Conservation (phyloP, 192 early-diverging fungal genomes). For the Coemansia furcata region DNA sequence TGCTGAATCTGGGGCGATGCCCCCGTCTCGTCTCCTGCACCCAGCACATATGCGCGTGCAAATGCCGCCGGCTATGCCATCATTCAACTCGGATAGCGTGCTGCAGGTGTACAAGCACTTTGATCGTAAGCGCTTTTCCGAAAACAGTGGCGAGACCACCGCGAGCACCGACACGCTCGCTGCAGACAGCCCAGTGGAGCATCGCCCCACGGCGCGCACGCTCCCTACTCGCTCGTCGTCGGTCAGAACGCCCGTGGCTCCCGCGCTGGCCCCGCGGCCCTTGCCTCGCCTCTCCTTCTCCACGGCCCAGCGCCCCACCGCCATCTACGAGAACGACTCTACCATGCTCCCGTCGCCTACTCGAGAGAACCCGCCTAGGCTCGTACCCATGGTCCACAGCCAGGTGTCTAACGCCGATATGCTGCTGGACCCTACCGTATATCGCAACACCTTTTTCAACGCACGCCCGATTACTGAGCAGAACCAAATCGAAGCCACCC, state of each 20-base stretch:
- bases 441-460: conserved; percentile 46
- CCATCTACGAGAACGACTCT: conserved; percentile 24
- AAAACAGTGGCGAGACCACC: conserved; percentile 50
- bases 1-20: background rate
- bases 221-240: conserved; percentile 2
- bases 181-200: background rate
- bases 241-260: background rate
- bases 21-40: background rate
- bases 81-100: conserved; percentile 6
- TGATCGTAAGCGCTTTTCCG: conserved; percentile 44
- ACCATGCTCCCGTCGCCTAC: conserved; percentile 23
- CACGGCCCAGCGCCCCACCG: conserved; percentile 13
- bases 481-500: conserved; percentile 10
- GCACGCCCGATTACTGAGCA: conserved; percentile 28
- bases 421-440: conserved; percentile 29
- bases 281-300: conserved; percentile 20
- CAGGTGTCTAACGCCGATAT: conserved; percentile 8
- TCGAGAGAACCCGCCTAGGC: conserved; percentile 24
- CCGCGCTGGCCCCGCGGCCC: conserved; percentile 1
- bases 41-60: background rate
- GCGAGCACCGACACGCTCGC: conserved; percentile 16
- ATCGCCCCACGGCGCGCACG: background rate
- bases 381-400: conserved; percentile 26
- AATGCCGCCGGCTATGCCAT: background rate
- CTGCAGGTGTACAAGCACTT: conserved; percentile 8